A percentile compares a stretch with the other conserved stretches of the same genome.
phyloP scores from a whole-genome alignment of 176 grass and related monocot genomes.

The Guadua angustifolia region DNA sequence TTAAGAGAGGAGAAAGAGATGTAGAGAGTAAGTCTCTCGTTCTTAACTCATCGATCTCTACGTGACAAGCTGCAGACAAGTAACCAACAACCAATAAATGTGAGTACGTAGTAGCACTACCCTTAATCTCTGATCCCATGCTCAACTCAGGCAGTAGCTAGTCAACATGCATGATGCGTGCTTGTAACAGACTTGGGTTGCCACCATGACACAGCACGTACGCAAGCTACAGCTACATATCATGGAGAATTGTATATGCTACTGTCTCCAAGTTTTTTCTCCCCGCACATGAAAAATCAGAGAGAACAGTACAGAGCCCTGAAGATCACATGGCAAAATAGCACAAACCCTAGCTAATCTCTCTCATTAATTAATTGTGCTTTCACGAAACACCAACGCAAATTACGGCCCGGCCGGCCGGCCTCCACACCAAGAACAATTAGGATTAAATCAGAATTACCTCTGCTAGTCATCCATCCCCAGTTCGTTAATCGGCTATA shows the following conservation, averaged over 20 bases:
- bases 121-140: conserved; percentile 43
- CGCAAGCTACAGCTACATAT: conserved; percentile 35
- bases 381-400: conserved; percentile 46
- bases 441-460: conserved; percentile 66
- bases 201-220: not conserved
- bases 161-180: conserved; percentile 19
- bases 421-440: conserved; percentile 24
- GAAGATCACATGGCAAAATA: conserved; percentile 1
- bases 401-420: not conserved
- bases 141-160: not conserved
- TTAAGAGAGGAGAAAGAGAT: not conserved
- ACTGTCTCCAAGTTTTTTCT: not conserved
- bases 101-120: conserved; percentile 26
- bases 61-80: conserved; percentile 49
- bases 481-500: conserved; percentile 50
- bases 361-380: conserved; percentile 56
- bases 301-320: not conserved
- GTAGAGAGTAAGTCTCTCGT: not conserved
- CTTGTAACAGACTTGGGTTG: conserved; percentile 6
- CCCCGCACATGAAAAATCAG: not conserved
- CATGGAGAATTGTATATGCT: not conserved
- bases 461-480: conserved; percentile 61
- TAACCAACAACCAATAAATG: conserved; percentile 47
- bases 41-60: conserved; percentile 27
- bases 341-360: conserved; percentile 53